Conservation (phyloP, 2,329 filamentous ascomycete species). For the Volutella citrinella region DNA sequence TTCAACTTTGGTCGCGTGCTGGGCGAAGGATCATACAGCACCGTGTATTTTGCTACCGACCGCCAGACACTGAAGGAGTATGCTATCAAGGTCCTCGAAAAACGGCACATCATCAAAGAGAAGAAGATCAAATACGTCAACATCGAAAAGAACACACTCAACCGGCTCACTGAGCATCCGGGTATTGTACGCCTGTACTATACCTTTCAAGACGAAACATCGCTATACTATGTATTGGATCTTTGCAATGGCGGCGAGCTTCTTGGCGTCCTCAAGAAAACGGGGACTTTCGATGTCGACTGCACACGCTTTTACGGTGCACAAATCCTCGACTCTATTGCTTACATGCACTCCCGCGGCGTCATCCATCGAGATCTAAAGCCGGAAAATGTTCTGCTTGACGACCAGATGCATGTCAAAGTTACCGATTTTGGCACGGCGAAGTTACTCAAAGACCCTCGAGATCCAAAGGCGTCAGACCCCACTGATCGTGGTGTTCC, state of each 20-base stretch:
- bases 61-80: slow-evolving; percentile 94
- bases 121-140: slow-evolving; percentile 99
- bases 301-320: slow-evolving; percentile 93
- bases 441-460: slow-evolving; percentile 66
- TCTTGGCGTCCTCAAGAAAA: slow-evolving; percentile 88
- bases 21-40: slow-evolving; percentile 97
- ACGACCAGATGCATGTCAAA: slow-evolving; percentile 96
- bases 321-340: slow-evolving; percentile 92
- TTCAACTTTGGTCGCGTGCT: slow-evolving; percentile 90
- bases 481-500: slow-evolving; percentile 35
- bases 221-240: slow-evolving; percentile 94
- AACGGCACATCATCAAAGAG: slow-evolving; percentile 98
- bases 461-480: slow-evolving; percentile 40
- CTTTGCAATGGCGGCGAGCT: slow-evolving; percentile 90
- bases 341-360: slow-evolving; percentile 95
- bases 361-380: slow-evolving; percentile 97
- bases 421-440: slow-evolving; percentile 98
- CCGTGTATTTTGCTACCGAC: slow-evolving; percentile 88
- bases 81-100: slow-evolving; percentile 96
- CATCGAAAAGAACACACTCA: slow-evolving; percentile 97
- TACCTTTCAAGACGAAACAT: slow-evolving; percentile 96
- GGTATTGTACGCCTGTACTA: slow-evolving; percentile 97
- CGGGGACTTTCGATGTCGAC: slow-evolving; percentile 90
- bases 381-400: slow-evolving; percentile 92
- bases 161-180: slow-evolving; percentile 92